Base-by-base conservation (phyloP, 805 yeast species). In the Starmerella stellata region DNA sequence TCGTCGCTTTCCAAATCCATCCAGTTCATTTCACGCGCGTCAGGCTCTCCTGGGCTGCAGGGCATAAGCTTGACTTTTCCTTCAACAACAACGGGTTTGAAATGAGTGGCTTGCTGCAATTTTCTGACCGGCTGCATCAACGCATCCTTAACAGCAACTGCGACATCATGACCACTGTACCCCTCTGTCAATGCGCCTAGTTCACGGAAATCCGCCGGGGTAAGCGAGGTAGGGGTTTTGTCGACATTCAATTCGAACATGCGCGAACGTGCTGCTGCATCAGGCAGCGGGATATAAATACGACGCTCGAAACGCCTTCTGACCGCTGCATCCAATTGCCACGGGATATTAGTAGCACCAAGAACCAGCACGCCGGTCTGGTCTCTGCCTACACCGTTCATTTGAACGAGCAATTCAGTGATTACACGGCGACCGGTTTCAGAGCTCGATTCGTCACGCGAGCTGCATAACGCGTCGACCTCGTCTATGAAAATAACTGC, bases 361-460 rank as follows among this genome's bases (percentile, higher is more conserved):
- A 90, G 65, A 1, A 90, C 96, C 27, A 90, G 64, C 2, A 90
- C 95, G 7, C 98, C 98, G 35, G 69, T 68, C 1, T 94, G 64
- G 55, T 90, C 96, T 55, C 82, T 85, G 14, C 98, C 98, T 14
- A 90, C 98, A 51, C 98, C 98, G 58, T 90, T 90, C 98, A 90
- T 90, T 56, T 90, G 98, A 4, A 90, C 96, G 50, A 90, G 68
- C 40, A 90, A 64, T 56, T 90, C 98, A 0, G 98, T 90, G 57
- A 90, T 87, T 52, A 90, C 87, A 63, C 98, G 74, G 54, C 98
- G 71, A 27, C 85, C 74, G 0, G 98, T 96, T 58, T 90, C 98
- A 47, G 92, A 76, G 57, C 87, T 96, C 35, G 95, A 94, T 56
- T 87, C 96, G 25, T 96, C 96, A 61, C 98, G 72, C 8, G 95